phyloP scores from a whole-genome alignment of 2,329 filamentous ascomycete species.

The Fusarium sp. region DNA sequence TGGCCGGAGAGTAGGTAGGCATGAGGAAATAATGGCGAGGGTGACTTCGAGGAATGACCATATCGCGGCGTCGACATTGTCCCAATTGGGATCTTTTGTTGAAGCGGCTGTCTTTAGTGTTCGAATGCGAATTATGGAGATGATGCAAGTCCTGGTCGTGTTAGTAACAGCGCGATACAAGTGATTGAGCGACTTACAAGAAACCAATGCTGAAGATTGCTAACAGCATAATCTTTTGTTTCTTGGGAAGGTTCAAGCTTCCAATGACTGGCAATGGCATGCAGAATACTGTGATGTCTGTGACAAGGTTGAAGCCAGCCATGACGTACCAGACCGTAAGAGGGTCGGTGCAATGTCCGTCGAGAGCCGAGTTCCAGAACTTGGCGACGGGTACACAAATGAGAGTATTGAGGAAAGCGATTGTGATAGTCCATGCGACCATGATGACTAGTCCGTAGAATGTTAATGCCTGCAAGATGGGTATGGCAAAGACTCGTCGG shows the following conservation, averaged over 20 bases:
- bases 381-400: conserved; percentile 17
- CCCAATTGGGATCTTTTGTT: conserved; percentile 23
- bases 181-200: neutral
- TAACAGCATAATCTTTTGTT: conserved; percentile 18
- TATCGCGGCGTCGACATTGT: conserved; percentile 17
- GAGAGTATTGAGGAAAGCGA: conserved; percentile 11
- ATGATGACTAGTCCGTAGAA: conserved; percentile 10
- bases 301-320: conserved; percentile 15
- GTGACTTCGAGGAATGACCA: conserved; percentile 28
- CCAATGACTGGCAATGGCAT: conserved; percentile 15
- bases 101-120: conserved; percentile 11
- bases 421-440: conserved; percentile 9
- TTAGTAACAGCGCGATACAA: neutral
- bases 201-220: conserved; percentile 8
- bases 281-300: conserved; percentile 14
- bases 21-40: conserved; percentile 10
- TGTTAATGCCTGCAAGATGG: neutral
- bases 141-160: neutral
- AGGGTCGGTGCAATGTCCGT: neutral
- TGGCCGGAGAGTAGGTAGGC: conserved; percentile 14
- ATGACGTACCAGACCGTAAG: conserved; percentile 22
- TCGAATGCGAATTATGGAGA: conserved; percentile 16
- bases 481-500: conserved; percentile 16
- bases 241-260: conserved; percentile 9
- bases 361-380: conserved; percentile 8